phyloP scores from a whole-genome alignment of 805 yeast genomes.

The Candida stauntonica region DNA sequence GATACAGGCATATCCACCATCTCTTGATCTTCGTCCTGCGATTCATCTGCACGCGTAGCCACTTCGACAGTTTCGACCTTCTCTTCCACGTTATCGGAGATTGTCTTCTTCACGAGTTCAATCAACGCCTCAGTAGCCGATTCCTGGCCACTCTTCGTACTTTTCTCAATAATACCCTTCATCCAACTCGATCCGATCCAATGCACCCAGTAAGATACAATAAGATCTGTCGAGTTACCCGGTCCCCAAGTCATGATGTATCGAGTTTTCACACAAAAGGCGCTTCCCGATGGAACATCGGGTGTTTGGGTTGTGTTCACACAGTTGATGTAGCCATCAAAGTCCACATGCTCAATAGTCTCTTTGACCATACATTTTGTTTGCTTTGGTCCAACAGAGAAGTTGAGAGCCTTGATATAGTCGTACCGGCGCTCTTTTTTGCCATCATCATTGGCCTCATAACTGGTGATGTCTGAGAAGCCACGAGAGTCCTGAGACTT shows the following conservation, averaged over 20 bases:
- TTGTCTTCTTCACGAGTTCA: constrained; percentile 23
- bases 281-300: constrained; percentile 89
- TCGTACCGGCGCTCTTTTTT: constrained; percentile 48
- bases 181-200: constrained; percentile 96
- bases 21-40: constrained; percentile 2
- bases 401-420: constrained; percentile 72
- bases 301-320: constrained; percentile 73
- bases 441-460: constrained; percentile 35
- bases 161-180: constrained; percentile 82
- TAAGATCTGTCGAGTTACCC: constrained; percentile 53
- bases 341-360: constrained; percentile 50
- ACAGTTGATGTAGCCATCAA: constrained; percentile 51
- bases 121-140: constrained; percentile 50
- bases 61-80: constrained; percentile 13
- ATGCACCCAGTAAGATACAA: constrained; percentile 67
- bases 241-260: constrained; percentile 73
- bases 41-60: constrained; percentile 1
- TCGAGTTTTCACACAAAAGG: constrained; percentile 72
- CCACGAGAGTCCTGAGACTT: constrained; percentile 35
- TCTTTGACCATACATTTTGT: constrained; percentile 72
- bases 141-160: constrained; percentile 75
- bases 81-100: constrained; percentile 21
- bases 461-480: constrained; percentile 31
- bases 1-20: neutral
- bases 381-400: constrained; percentile 88